Evolutionary conservation across 2,329 filamentous ascomycete genomes (phyloP).

Genomic region (Colletotrichum orchidophilum): DNA sequence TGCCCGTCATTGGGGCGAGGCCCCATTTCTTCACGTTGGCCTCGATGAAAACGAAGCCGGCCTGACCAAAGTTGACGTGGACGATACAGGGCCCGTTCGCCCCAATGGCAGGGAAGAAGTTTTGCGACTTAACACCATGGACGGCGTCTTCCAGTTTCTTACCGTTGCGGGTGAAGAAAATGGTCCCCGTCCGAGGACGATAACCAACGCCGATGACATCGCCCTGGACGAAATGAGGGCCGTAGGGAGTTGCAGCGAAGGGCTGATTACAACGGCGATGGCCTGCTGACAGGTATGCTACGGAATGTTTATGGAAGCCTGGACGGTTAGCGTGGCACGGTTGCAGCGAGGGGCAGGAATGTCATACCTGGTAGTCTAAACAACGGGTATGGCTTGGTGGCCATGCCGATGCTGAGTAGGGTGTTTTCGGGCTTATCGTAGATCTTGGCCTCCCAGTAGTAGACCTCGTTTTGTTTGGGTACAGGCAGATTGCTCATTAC

Average conservation of each 20-base stretch:
- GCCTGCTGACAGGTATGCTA: constrained; percentile 90
- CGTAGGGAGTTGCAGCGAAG: constrained; percentile 82
- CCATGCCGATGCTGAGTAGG: constrained; percentile 89
- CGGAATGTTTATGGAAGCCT: constrained; percentile 93
- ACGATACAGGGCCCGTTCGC: constrained; percentile 92
- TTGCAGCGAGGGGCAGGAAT: constrained; percentile 33
- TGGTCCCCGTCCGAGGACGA: constrained; percentile 88
- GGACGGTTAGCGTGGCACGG: constrained; percentile 19
- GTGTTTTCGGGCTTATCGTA: constrained; percentile 96
- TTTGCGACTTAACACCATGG: constrained; percentile 92
- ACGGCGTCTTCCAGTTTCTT: constrained; percentile 96
- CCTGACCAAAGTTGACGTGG: constrained; percentile 97
- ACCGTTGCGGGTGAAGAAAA: constrained; percentile 98
- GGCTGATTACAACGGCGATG: constrained; percentile 92
- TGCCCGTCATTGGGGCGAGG: constrained; percentile 93
- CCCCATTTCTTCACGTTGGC: constrained; percentile 99
- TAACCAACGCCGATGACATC: constrained; percentile 97
- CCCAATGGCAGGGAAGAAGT: constrained; percentile 97
- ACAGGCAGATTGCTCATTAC: constrained; percentile 97
- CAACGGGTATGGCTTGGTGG: constrained; percentile 95
- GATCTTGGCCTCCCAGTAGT: constrained; percentile 99
- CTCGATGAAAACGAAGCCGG: constrained; percentile 98
- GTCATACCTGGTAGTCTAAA: constrained; percentile 91
- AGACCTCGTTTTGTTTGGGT: constrained; percentile 98
- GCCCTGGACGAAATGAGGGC: constrained; percentile 86